Percentiles rank a stretch among this genome's conserved stretches.
Evolutionary conservation across 495 filamentous ascomycete species (phyloP).

Genomic region (Aspergillus bertholletiae): DNA sequence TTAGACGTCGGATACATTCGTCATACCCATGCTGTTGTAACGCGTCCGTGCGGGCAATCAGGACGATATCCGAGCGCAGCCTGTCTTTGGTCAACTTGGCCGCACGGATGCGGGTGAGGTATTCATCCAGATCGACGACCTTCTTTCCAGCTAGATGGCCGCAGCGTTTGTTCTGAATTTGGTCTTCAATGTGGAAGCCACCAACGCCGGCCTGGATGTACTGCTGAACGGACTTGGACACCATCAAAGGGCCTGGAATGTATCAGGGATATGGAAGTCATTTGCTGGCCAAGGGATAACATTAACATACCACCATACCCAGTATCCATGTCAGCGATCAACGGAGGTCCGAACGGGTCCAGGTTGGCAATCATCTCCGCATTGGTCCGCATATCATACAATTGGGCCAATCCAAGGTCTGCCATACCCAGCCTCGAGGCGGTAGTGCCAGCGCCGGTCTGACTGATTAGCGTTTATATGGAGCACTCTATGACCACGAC

Average conservation of each 20-base stretch:
- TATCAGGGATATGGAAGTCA: neutral
- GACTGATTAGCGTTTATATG: neutral
- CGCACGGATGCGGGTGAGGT: constrained; percentile 53
- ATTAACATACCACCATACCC: constrained; percentile 52
- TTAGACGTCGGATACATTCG: constrained; percentile 53
- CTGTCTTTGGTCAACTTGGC: constrained; percentile 46
- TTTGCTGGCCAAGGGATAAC: neutral
- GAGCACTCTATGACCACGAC: neutral
- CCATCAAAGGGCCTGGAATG: constrained; percentile 52
- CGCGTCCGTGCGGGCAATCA: constrained; percentile 69
- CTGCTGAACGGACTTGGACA: constrained; percentile 58
- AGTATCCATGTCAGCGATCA: constrained; percentile 72
- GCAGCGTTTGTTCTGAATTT: constrained; percentile 63
- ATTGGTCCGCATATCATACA: constrained; percentile 63
- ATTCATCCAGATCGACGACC: constrained; percentile 52
- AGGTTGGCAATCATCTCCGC: constrained; percentile 65
- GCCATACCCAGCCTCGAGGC: constrained; percentile 61
- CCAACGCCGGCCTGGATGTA: constrained; percentile 69
- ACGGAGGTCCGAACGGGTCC: constrained; percentile 50
- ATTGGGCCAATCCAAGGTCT: constrained; percentile 61
- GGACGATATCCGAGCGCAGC: constrained; percentile 55
- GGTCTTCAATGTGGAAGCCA: constrained; percentile 70
- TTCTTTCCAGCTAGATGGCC: constrained; percentile 61
- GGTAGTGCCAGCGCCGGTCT: constrained; percentile 69
- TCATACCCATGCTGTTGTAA: constrained; percentile 62